Conservation (phyloP, 441 rosid genomes). For the Jatropha multifida region DNA sequence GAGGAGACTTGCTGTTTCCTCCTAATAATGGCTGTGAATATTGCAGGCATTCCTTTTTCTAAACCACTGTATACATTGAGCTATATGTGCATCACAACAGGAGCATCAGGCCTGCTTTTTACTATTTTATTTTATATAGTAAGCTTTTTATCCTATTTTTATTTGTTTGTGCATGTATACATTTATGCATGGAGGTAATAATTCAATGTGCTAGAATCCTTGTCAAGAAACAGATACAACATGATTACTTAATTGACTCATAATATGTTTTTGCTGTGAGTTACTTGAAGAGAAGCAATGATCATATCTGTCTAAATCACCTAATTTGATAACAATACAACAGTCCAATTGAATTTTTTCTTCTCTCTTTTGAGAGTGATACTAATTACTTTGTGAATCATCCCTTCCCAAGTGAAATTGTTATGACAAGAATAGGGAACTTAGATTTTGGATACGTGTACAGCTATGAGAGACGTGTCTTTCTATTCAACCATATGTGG, state of each 20-base stretch:
- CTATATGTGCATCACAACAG: slow-evolving; percentile 57
- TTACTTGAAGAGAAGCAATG: neutral
- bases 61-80: slow-evolving; percentile 66
- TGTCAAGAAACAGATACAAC: neutral
- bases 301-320: neutral
- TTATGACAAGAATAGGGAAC: neutral
- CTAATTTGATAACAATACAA: neutral
- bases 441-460: neutral
- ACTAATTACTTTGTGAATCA: neutral
- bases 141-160: slow-evolving; percentile 21
- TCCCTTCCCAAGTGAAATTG: neutral
- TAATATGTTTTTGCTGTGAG: neutral
- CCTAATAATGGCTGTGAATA: slow-evolving; percentile 15
- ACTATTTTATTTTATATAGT: slow-evolving; percentile 50
- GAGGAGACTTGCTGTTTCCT: neutral
- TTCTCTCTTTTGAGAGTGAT: neutral
- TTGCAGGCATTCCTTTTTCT: slow-evolving; percentile 54
- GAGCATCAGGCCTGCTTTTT: slow-evolving; percentile 58
- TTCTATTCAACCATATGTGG: slow-evolving; percentile 6
- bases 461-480: neutral
- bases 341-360: neutral
- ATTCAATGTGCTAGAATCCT: neutral
- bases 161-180: neutral
- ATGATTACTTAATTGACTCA: neutral
- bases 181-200: neutral